Evolutionary conservation across 805 yeast genomes (phyloP).

Genomic region (Kuraishia hungarica): DNA sequence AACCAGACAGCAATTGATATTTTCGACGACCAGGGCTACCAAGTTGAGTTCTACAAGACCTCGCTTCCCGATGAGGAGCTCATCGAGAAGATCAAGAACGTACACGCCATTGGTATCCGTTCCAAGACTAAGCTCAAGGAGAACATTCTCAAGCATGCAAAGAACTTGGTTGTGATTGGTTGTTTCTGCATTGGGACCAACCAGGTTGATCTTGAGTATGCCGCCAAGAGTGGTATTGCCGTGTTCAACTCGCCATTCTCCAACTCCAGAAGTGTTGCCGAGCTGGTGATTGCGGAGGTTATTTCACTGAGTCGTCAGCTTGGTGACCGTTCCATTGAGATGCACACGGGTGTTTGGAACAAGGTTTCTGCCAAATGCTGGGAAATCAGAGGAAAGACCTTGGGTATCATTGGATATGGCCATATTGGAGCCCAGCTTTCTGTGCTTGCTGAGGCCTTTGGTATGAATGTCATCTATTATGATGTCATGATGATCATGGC

Average conservation of each 20-base stretch:
- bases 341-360: constrained; percentile 97
- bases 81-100: constrained; percentile 86
- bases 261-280: constrained; percentile 97
- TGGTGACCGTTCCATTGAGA: constrained; percentile 92
- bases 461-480: constrained; percentile 92
- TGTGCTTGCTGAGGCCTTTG: constrained; percentile 94
- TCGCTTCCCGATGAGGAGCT: constrained; percentile 89
- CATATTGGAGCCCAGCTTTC: constrained; percentile 97
- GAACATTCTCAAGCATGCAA: constrained; percentile 75
- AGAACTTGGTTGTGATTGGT: constrained; percentile 83
- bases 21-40: constrained; percentile 87
- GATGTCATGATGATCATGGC: constrained; percentile 93
- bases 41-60: constrained; percentile 87
- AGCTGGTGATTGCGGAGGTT: constrained; percentile 91
- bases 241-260: constrained; percentile 98
- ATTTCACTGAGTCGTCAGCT: constrained; percentile 91
- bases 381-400: constrained; percentile 98
- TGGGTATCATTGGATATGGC: constrained; percentile 96
- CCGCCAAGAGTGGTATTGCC: constrained; percentile 89
- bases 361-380: constrained; percentile 92
- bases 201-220: constrained; percentile 89
- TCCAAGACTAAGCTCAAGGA: constrained; percentile 89
- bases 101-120: constrained; percentile 96
- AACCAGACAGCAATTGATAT: constrained; percentile 87
- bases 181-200: constrained; percentile 99